These are phyloP conservation scores for Camellia granthamiana DNA, from an alignment of 148 eudicot species.

Conservation along the genomic window DNA sequence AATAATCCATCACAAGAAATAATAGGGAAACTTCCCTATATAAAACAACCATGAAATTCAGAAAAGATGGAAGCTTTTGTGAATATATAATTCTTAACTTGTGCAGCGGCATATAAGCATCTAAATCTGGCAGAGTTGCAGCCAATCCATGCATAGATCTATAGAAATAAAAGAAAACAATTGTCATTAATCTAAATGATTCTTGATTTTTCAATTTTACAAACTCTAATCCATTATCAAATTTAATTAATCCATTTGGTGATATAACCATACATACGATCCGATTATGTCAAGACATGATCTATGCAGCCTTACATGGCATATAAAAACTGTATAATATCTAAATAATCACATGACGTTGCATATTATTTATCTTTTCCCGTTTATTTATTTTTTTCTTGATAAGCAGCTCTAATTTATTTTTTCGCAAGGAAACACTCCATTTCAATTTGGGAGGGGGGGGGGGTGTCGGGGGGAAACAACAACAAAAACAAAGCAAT, in stretches of 20 bases:
- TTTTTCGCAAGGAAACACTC: no score
- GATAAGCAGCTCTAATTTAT: no score
- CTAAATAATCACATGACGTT: no score
- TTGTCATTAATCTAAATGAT: conserved; percentile 3
- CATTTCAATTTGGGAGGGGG: no score
- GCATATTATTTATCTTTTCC: no score
- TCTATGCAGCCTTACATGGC: no score
- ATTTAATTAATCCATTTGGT: background rate
- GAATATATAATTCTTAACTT: conserved; percentile 19
- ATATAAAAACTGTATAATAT: no score
- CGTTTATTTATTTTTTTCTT: no score
- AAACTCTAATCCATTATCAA: background rate
- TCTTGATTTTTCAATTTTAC: background rate
- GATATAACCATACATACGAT: background rate
- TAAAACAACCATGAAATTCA: background rate
- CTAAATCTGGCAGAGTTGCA: conserved; percentile 55
- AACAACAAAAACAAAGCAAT: no score
- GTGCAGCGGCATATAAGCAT: conserved; percentile 55
- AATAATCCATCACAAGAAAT: no score
- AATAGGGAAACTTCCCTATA: background rate
- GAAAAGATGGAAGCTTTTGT: background rate
- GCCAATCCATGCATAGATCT: conserved; percentile 76
- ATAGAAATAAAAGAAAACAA: background rate
- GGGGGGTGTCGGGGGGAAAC: no score
- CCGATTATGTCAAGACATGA: no score